Evolutionary conservation across 2,329 filamentous ascomycete genomes (phyloP).

Genomic region (Diplocarpon mali): DNA sequence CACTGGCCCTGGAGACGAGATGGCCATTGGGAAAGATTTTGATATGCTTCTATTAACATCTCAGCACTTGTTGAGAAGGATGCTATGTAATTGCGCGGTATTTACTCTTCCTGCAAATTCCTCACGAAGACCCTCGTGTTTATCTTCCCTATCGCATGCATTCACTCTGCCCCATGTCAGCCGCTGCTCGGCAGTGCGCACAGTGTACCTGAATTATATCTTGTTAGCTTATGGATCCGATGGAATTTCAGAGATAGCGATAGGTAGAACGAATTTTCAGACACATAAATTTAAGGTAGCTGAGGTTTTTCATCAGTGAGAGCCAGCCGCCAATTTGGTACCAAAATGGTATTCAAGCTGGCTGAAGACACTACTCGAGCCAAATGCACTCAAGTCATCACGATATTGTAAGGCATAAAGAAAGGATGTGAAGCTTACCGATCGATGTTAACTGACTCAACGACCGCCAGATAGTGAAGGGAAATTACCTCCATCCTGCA

Average conservation of each 20-base stretch:
- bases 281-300: slow-evolving; percentile 90
- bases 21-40: slow-evolving; percentile 90
- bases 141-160: slow-evolving; percentile 87
- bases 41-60: slow-evolving; percentile 58
- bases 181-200: slow-evolving; percentile 10
- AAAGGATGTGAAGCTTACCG: slow-evolving; percentile 19
- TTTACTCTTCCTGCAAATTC: slow-evolving; percentile 85
- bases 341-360: slow-evolving; percentile 66
- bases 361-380: slow-evolving; percentile 84
- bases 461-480: slow-evolving; percentile 20
- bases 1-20: slow-evolving; percentile 87
- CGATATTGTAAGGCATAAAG: slow-evolving; percentile 30
- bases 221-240: slow-evolving; percentile 20
- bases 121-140: slow-evolving; percentile 66
- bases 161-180: slow-evolving; percentile 57
- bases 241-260: slow-evolving; percentile 1
- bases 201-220: slow-evolving; percentile 11
- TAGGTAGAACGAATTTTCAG: slow-evolving; percentile 47
- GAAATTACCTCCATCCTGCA: slow-evolving; percentile 88
- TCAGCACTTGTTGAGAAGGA: slow-evolving; percentile 27
- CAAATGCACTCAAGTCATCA: slow-evolving; percentile 99
- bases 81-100: slow-evolving; percentile 32
- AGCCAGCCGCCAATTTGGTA: slow-evolving; percentile 46
- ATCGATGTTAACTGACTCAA: slow-evolving; percentile 18
- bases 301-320: slow-evolving; percentile 98